Evolutionary conservation across 2,329 filamentous ascomycete genomes (phyloP).

Genomic region (Verticillium isaacii): DNA sequence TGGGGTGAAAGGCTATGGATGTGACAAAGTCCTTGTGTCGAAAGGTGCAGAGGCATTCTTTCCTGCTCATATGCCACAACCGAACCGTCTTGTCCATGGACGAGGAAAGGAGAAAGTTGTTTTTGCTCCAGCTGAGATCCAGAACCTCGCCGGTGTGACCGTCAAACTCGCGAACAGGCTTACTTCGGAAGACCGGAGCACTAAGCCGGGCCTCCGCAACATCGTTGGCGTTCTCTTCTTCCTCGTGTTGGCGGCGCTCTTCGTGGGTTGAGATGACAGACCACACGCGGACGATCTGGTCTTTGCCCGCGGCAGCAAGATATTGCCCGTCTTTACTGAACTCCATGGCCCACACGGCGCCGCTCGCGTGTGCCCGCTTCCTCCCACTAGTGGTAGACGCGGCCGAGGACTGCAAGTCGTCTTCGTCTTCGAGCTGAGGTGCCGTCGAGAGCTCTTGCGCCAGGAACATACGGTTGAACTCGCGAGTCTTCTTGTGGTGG

Average conservation of each 20-base stretch:
- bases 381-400: conserved; percentile 20
- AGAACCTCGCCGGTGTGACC: conserved; percentile 84
- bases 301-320: conserved; percentile 87
- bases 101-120: conserved; percentile 91
- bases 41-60: conserved; percentile 88
- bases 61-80: conserved; percentile 83
- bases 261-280: conserved; percentile 78
- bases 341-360: conserved; percentile 86
- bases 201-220: conserved; percentile 63
- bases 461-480: conserved; percentile 85
- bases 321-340: conserved; percentile 92
- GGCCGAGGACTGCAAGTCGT: background rate
- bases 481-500: conserved; percentile 73
- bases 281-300: conserved; percentile 82
- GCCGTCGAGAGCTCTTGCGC: conserved; percentile 71
- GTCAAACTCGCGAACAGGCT: conserved; percentile 72
- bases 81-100: conserved; percentile 98
- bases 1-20: conserved; percentile 89
- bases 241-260: conserved; percentile 70
- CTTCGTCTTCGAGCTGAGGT: background rate
- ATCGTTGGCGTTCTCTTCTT: conserved; percentile 50
- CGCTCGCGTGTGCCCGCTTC: conserved; percentile 16
- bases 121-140: conserved; percentile 97
- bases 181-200: conserved; percentile 82
- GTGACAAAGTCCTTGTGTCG: conserved; percentile 94